Conservation (phyloP, 352 stramenopile genomes). For the Pythium aquatile region DNA sequence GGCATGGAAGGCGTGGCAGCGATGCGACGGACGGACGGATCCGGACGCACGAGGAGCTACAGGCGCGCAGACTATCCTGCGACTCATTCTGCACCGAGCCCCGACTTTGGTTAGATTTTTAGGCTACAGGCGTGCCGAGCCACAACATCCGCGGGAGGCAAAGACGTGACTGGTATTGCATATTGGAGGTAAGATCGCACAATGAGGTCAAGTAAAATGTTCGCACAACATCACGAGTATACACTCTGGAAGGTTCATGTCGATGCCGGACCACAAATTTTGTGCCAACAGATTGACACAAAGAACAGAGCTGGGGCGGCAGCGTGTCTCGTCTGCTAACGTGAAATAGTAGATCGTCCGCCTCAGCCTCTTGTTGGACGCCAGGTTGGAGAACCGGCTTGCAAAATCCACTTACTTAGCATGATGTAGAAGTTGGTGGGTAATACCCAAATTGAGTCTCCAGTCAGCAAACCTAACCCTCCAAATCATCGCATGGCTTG, state of each 20-base stretch:
- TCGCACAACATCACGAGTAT: not conserved
- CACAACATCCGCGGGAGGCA: not conserved
- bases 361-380: not conserved
- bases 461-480: not conserved
- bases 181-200: not conserved
- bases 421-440: not conserved
- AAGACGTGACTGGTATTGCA: not conserved
- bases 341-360: not conserved
- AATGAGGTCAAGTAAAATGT: not conserved
- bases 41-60: not conserved
- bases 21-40: not conserved
- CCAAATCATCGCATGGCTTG: not conserved
- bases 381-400: not conserved
- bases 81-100: not conserved
- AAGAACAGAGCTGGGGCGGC: not conserved
- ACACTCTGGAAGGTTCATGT: not conserved
- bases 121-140: not conserved
- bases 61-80: not conserved
- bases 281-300: not conserved
- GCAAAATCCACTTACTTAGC: not conserved
- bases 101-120: constrained; percentile 3
- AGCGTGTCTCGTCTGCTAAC: not conserved
- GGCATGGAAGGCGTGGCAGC: not conserved
- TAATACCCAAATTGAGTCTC: not conserved
- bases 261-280: not conserved